Conservation (phyloP, 805 yeast genomes). For the Candida rishiriensis region DNA sequence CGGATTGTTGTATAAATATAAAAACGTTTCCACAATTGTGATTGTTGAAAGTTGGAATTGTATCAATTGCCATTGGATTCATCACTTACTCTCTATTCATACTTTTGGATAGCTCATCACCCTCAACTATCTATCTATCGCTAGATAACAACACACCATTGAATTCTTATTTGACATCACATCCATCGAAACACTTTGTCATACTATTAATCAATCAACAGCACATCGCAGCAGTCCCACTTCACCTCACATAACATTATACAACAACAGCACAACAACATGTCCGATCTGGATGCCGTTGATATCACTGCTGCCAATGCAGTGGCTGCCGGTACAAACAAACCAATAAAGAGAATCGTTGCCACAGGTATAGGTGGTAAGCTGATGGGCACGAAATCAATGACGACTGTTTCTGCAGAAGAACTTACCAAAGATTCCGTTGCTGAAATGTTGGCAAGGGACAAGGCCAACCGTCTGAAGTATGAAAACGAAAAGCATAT, state of each 20-base stretch:
- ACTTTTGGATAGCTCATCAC: too few species aligned
- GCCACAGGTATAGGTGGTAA: constrained; percentile 74
- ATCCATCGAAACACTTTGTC: too few species aligned
- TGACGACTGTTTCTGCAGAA: constrained; percentile 65
- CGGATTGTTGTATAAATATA: too few species aligned
- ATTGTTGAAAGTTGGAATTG: too few species aligned
- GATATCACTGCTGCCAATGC: constrained; percentile 71
- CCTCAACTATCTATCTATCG: too few species aligned
- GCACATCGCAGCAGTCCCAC: too few species aligned
- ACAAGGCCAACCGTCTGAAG: constrained; percentile 38
- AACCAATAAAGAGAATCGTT: constrained; percentile 63
- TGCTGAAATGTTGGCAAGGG: constrained; percentile 41
- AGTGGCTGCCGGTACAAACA: constrained; percentile 78
- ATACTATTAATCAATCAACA: too few species aligned
- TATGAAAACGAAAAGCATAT: constrained; percentile 49
- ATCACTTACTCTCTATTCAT: too few species aligned
- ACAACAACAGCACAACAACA: background rate
- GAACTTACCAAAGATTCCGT: constrained; percentile 51
- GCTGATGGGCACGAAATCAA: constrained; percentile 76
- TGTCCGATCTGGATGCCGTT: constrained; percentile 33
- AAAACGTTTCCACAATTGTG: too few species aligned
- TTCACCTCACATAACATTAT: background rate
- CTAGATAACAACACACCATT: too few species aligned
- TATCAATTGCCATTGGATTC: too few species aligned
- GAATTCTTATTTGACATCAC: too few species aligned